Evolutionary conservation across 78 protist species (phyloP).

Genomic region (Dictyostelium capitatum): DNA sequence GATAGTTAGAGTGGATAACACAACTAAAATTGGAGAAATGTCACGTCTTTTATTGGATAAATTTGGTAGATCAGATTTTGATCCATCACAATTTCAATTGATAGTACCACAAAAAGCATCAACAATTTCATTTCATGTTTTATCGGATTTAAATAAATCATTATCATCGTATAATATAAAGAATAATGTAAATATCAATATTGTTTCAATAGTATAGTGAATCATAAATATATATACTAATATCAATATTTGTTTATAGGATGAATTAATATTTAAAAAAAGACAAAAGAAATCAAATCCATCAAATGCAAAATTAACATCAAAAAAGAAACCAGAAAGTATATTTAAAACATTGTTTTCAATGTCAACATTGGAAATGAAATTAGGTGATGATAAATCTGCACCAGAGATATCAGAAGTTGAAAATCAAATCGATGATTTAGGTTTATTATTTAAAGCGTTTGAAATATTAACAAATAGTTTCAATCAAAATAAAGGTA

Average conservation of each 20-base stretch:
- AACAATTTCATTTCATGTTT: background rate
- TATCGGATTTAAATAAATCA: slow-evolving; percentile 47
- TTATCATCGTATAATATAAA: slow-evolving; percentile 48
- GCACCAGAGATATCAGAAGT: slow-evolving; percentile 47
- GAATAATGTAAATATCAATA: slow-evolving; percentile 49
- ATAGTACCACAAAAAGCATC: background rate
- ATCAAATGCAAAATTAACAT: slow-evolving; percentile 49
- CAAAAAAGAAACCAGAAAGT: slow-evolving; percentile 72
- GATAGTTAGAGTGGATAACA: slow-evolving; percentile 51
- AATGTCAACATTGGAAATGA: slow-evolving; percentile 74
- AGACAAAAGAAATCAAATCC: slow-evolving; percentile 71
- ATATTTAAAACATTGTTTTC: slow-evolving; percentile 74
- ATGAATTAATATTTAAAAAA: slow-evolving; percentile 52
- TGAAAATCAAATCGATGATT: slow-evolving; percentile 69
- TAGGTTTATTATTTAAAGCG: slow-evolving; percentile 35
- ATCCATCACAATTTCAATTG: slow-evolving; percentile 45
- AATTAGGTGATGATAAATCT: slow-evolving; percentile 55
- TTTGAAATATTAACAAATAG: slow-evolving; percentile 15
- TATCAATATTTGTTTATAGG: slow-evolving; percentile 25
- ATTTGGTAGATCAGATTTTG: slow-evolving; percentile 66
- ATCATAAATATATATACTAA: background rate
- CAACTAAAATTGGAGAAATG: slow-evolving; percentile 60
- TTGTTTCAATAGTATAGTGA: too few species aligned
- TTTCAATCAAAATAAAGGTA: slow-evolving; percentile 34
- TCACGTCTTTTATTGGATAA: slow-evolving; percentile 49